These are phyloP conservation scores for Salpingoeca rosetta DNA, from an alignment of 78 protist genomes.

Conservation along the genomic window DNA sequence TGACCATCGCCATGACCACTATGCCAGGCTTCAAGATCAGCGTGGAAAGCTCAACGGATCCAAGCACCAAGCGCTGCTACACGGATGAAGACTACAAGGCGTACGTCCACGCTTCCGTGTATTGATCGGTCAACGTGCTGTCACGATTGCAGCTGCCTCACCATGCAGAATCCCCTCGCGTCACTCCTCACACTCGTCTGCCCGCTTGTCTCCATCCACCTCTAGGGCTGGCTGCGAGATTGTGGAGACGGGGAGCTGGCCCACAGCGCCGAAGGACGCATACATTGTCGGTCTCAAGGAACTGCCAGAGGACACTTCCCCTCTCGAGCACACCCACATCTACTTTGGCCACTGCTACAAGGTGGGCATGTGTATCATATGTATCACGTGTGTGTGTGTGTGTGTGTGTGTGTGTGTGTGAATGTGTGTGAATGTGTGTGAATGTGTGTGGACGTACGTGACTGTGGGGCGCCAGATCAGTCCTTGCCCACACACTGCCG, in stretches of 20 bases:
- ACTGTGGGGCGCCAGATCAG: too few species aligned
- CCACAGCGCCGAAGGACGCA: slow-evolving; percentile 24
- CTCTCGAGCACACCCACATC: slow-evolving; percentile 55
- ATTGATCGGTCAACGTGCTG: too few species aligned
- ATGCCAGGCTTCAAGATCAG: slow-evolving; percentile 18
- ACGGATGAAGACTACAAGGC: slow-evolving; percentile 24
- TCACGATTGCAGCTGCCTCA: too few species aligned
- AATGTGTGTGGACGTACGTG: too few species aligned
- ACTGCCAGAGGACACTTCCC: slow-evolving; percentile 50
- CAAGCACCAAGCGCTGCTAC: slow-evolving; percentile 4
- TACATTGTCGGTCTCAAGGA: slow-evolving; percentile 57
- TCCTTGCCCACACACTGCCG: too few species aligned
- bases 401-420: not conserved
- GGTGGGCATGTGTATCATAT: too few species aligned
- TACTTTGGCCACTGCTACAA: slow-evolving; percentile 74
- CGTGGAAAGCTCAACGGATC: slow-evolving; percentile 35
- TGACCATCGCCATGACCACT: too few species aligned
- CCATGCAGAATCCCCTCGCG: too few species aligned
- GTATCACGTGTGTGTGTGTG: too few species aligned
- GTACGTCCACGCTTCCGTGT: not conserved
- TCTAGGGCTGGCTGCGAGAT: slow-evolving; percentile 35
- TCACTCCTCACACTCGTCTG: too few species aligned
- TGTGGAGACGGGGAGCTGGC: slow-evolving; percentile 44
- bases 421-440: not conserved
- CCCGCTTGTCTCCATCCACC: too few species aligned